Base-by-base conservation (phyloP, 371 early-diverging fungal species). In the Syncephalastrum sp. region DNA sequence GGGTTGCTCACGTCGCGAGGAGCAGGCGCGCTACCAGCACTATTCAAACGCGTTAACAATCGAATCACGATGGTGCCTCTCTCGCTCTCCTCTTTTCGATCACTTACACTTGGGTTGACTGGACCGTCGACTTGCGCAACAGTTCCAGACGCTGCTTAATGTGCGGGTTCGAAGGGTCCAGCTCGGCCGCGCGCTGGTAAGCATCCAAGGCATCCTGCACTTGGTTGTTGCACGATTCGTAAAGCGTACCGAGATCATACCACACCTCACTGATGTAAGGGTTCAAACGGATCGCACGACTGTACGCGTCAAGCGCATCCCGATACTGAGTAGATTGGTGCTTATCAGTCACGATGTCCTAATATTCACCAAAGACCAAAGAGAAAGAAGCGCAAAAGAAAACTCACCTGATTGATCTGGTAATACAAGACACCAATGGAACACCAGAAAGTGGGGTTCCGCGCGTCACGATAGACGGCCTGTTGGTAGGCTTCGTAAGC, bases 401-500 rank as follows among this genome's bases (percentile, higher is more conserved):
- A 21, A 33, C 38, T 33, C 38, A 33, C 38, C 60, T 95, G 99
- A 59, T 91, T 92, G 67, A 96, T 96, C 66, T 96, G 94, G 78
- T 89, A 98, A 64, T 99, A 99, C 0, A 99, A 77, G 0, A 98
- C 95, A 59, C 99, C 99, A 64, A 99, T 99, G 8, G 96, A 95
- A 70, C 98, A 97, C 99, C 99, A 99, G 67, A 96, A 97, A 3
- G 91, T 91, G 1, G 99, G 96, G 61, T 99, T 97, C 47, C 88
- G 86, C 7, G 90, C 89, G 65, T 99, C 98, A 25, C 94, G 90
- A 65, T 94, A 80, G 12, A 99, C 98, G 5, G 98, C 98, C 67
- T 97, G 93, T 78, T 99, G 98, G 68, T 97, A 99, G 0, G 95
- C 93, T 56, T 97, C 96, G 69, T 98, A 98, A 0, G 99, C 98